Evolutionary conservation across 2,329 filamentous ascomycete species (phyloP).

Genomic region (Didymella segeticola): DNA sequence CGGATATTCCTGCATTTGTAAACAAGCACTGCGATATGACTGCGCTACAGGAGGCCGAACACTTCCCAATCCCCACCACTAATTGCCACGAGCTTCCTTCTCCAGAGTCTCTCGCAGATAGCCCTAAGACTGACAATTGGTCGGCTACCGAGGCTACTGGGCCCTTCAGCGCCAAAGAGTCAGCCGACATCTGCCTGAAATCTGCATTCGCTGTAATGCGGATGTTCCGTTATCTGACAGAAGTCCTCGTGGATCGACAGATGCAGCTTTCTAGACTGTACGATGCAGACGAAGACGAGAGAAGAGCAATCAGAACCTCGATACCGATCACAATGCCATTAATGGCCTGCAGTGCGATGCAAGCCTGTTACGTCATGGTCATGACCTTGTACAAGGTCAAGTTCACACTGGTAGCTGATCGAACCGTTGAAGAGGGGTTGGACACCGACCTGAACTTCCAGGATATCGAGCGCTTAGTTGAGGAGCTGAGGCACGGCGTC

Average conservation of each 20-base stretch:
- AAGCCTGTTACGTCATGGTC: slow-evolving; percentile 15
- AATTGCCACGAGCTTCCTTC: slow-evolving; percentile 7
- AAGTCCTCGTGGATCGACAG: background rate
- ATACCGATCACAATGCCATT: slow-evolving; percentile 7
- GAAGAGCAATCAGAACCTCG: background rate
- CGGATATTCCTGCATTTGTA: slow-evolving; percentile 13
- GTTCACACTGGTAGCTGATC: background rate
- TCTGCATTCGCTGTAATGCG: slow-evolving; percentile 10
- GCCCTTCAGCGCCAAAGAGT: background rate
- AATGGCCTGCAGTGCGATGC: slow-evolving; percentile 14
- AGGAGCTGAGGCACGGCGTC: slow-evolving; percentile 10
- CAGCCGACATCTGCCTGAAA: slow-evolving; percentile 11
- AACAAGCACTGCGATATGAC: slow-evolving; percentile 16
- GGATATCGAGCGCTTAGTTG: slow-evolving; percentile 9
- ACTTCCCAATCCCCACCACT: background rate
- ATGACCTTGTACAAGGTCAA: slow-evolving; percentile 14
- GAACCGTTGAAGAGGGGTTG: background rate
- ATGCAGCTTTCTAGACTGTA: background rate
- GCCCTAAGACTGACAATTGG: slow-evolving; percentile 1
- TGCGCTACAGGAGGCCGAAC: slow-evolving; percentile 3
- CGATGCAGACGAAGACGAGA: background rate
- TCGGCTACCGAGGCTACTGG: background rate
- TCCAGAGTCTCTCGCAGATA: slow-evolving; percentile 11
- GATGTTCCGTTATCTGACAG: slow-evolving; percentile 14
- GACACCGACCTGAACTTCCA: background rate